Percentiles rank a stretch among this genome's conserved stretches.
Conservation (phyloP, 148 eudicot genomes). For the Drosera capensis region DNA sequence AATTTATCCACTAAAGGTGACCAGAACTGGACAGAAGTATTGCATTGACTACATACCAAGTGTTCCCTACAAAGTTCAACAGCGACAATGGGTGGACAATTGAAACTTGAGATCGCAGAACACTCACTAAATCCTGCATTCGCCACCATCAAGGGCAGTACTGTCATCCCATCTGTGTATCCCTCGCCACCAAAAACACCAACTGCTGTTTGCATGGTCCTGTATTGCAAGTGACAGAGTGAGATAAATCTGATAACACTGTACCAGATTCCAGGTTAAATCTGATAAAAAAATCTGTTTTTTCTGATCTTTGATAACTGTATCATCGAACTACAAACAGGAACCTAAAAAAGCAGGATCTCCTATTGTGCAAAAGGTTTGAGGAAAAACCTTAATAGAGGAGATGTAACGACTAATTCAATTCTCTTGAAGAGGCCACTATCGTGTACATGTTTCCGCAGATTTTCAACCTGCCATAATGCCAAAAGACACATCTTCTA, state of each 20-base stretch:
- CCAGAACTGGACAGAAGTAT: too few relatives aligned
- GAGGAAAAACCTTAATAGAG: constrained; percentile 63
- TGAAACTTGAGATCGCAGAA: constrained; percentile 84
- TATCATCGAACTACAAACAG: too few relatives aligned
- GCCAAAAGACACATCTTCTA: constrained; percentile 5
- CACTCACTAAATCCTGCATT: constrained; percentile 73
- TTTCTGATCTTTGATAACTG: too few relatives aligned
- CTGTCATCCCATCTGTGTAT: constrained; percentile 54
- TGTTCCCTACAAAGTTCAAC: constrained; percentile 91
- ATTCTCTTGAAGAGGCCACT: constrained; percentile 59
- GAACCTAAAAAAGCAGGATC: too few relatives aligned
- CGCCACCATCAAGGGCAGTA: constrained; percentile 76
- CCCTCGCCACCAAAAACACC: constrained; percentile 95
- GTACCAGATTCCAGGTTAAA: too few relatives aligned
- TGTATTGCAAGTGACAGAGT: too few relatives aligned
- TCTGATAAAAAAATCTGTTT: too few relatives aligned
- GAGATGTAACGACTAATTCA: constrained; percentile 80
- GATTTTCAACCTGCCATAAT: constrained; percentile 60
- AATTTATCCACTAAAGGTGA: too few relatives aligned
- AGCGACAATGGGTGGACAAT: constrained; percentile 71
- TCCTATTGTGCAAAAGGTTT: background rate
- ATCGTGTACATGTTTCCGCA: constrained; percentile 67
- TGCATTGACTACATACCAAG: constrained; percentile 33
- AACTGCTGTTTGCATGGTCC: constrained; percentile 96
- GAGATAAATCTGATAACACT: too few relatives aligned